Percentiles rank a stretch among this genome's conserved stretches.
Conservation (phyloP, 345 rosid genomes). For the Lepidium didymum region DNA sequence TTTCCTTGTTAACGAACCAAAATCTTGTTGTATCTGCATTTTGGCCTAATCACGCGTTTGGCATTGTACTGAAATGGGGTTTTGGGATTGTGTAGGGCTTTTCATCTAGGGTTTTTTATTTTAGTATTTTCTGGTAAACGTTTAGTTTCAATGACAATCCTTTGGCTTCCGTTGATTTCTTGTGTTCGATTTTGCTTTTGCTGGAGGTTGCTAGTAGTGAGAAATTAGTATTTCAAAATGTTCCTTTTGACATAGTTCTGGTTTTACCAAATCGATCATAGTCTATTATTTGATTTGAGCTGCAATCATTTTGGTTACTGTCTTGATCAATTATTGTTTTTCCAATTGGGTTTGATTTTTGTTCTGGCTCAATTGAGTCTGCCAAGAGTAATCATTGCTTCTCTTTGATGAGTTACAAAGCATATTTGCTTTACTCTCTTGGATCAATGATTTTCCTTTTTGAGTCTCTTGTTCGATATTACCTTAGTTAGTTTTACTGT, state of each 20-base stretch:
- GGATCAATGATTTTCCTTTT: background rate
- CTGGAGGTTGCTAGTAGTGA: background rate
- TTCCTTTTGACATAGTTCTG: background rate
- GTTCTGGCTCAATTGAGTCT: background rate
- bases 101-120: constrained; percentile 15
- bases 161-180: background rate
- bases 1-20: background rate
- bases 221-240: background rate
- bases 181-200: background rate
- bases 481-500: background rate
- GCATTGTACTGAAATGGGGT: constrained; percentile 17
- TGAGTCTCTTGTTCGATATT: constrained; percentile 3
- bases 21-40: constrained; percentile 8
- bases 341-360: background rate
- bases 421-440: background rate
- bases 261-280: background rate
- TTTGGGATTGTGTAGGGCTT: background rate
- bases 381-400: background rate
- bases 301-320: background rate
- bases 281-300: background rate
- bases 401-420: background rate
- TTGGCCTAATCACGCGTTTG: constrained; percentile 17
- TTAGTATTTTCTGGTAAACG: background rate
- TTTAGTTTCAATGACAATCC: background rate
- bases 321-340: background rate